These are phyloP conservation scores for Yarrowia divulgata DNA, from an alignment of 805 yeast species.

Conservation along the genomic window DNA sequence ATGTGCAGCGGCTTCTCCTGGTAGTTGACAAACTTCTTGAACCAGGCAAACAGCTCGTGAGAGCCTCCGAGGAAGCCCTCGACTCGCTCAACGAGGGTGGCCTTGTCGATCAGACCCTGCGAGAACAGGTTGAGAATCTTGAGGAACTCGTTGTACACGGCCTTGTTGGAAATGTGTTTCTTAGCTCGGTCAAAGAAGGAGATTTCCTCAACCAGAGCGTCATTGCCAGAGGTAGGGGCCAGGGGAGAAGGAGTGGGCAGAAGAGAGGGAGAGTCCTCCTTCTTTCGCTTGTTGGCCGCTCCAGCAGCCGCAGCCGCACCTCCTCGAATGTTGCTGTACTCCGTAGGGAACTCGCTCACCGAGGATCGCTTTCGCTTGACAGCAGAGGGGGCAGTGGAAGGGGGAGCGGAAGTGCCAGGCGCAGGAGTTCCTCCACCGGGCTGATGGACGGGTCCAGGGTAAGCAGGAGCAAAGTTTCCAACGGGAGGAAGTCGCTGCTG, in stretches of 20 bases:
- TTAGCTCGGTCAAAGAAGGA: conserved; percentile 91
- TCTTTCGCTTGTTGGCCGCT: conserved; percentile 32
- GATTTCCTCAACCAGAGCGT: conserved; percentile 80
- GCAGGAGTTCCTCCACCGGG: conserved; percentile 8
- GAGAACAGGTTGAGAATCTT: conserved; percentile 86
- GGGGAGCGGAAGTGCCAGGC: not conserved
- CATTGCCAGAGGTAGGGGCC: conserved; percentile 57
- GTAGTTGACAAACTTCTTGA: conserved; percentile 87
- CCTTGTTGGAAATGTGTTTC: conserved; percentile 85
- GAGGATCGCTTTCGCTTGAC: conserved; percentile 36
- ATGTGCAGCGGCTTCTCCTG: conserved; percentile 84
- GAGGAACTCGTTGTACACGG: conserved; percentile 88
- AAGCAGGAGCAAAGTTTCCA: conserved; percentile 82
- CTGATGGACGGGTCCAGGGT: conserved; percentile 28
- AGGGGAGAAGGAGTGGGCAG: conserved; percentile 87
- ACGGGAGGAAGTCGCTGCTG: conserved; percentile 77
- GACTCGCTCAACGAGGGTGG: conserved; percentile 79
- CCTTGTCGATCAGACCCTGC: conserved; percentile 87
- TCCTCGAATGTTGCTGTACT: conserved; percentile 43
- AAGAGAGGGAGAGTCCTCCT: conserved; percentile 60
- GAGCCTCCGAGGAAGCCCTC: conserved; percentile 85
- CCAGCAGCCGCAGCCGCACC: conserved; percentile 40
- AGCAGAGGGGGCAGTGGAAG: conserved; percentile 7
- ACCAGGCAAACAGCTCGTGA: conserved; percentile 85
- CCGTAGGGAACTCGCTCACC: conserved; percentile 30